Evolutionary conservation across 139 green algal genomes (phyloP).

Genomic region (Gonium pectorale): DNA sequence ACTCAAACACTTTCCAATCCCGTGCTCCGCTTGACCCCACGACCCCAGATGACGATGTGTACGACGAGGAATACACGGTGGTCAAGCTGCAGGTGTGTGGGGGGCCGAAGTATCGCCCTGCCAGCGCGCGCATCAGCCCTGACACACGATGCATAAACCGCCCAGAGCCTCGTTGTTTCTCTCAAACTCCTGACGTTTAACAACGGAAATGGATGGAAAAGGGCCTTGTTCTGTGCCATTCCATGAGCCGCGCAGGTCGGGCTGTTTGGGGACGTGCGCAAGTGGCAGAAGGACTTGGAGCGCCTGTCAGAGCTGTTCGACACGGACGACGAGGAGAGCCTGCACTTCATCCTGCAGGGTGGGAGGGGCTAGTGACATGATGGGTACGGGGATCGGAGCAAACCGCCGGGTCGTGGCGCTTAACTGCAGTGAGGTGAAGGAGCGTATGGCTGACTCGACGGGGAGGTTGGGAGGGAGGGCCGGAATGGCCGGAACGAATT

Average conservation of each 20-base stretch:
- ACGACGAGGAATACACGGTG: constrained; percentile 59
- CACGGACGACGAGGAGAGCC: constrained; percentile 82
- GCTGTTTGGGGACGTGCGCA: constrained; percentile 87
- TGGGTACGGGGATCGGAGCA: no score
- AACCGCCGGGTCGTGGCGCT: no score
- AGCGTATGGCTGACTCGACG: no score
- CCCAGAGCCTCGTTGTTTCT: no score
- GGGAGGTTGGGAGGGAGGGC: no score
- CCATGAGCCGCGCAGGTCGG: constrained; percentile 91
- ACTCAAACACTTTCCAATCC: no score
- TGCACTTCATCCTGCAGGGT: constrained; percentile 88
- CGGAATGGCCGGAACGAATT: no score
- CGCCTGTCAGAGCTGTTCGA: constrained; percentile 85
- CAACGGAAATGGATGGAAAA: no score
- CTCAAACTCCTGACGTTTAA: no score
- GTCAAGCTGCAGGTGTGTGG: constrained; percentile 55
- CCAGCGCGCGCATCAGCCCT: no score
- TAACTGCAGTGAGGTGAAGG: no score
- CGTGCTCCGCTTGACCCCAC: background rate
- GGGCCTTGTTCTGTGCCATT: background rate
- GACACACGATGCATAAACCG: no score
- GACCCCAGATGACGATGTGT: constrained; percentile 23
- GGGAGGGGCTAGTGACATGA: background rate
- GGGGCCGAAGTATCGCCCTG: background rate
- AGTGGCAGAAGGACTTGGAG: constrained; percentile 92